Conservation (phyloP, 331 rosid genomes). For the Rosa hybrid region DNA sequence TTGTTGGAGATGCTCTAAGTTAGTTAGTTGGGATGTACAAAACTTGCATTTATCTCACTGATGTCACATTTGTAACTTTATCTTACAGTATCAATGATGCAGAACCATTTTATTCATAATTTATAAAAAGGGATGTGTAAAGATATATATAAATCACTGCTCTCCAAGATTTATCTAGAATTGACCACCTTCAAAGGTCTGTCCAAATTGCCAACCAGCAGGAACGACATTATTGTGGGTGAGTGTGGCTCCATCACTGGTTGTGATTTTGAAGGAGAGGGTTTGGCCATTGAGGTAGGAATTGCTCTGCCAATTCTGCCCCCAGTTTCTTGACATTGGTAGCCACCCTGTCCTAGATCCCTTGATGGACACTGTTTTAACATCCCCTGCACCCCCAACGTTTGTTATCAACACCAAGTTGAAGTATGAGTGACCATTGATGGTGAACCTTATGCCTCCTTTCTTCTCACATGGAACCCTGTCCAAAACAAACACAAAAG, state of each 20-base stretch:
- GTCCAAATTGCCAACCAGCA: conserved; percentile 44
- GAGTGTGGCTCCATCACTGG: conserved; percentile 38
- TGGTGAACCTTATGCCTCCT: conserved; percentile 59
- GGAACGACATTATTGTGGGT: conserved; percentile 33
- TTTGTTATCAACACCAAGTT: conserved; percentile 45
- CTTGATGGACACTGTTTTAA: conserved; percentile 30
- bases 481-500: neutral
- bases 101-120: neutral
- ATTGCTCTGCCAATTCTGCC: conserved; percentile 53
- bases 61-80: neutral
- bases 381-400: conserved; percentile 54
- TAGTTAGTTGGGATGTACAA: neutral
- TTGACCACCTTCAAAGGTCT: conserved; percentile 41
- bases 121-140: neutral
- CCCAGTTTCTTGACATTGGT: conserved; percentile 50
- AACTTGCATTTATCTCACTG: neutral
- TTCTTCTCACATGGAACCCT: conserved; percentile 48
- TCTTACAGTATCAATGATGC: neutral
- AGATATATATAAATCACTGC: neutral
- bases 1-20: too few species aligned
- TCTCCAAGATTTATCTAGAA: conserved; percentile 18
- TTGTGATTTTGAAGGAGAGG: conserved; percentile 43
- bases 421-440: conserved; percentile 50
- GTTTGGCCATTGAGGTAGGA: conserved; percentile 38
- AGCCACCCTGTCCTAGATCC: conserved; percentile 42